Evolutionary conservation across 305 asterid species (phyloP).

Genomic region (Coffea humblotiana): DNA sequence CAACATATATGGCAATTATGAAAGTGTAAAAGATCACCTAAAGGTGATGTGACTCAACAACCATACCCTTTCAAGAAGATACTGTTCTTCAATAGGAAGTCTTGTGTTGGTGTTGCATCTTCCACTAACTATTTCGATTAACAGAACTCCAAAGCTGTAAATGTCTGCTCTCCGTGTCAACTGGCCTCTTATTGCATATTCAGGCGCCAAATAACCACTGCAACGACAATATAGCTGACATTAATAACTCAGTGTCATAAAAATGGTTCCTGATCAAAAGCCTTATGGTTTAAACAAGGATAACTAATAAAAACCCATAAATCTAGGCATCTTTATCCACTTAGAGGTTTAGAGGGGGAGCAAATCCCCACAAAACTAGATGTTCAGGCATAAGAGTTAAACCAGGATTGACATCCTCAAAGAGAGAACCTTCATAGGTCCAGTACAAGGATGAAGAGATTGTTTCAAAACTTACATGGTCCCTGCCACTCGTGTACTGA

Average conservation of each 20-base stretch:
- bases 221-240: constrained; percentile 16
- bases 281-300: neutral
- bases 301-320: neutral
- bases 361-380: neutral
- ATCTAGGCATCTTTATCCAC: no score
- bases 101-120: constrained; percentile 79
- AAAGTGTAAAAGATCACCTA: neutral
- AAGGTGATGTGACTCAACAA: neutral
- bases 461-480: constrained; percentile 62
- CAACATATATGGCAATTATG: neutral
- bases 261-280: neutral
- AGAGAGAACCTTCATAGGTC: neutral
- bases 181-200: constrained; percentile 88
- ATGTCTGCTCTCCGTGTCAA: constrained; percentile 81
- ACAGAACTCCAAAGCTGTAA: constrained; percentile 93
- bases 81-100: constrained; percentile 74
- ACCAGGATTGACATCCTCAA: neutral
- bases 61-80: constrained; percentile 84
- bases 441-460: neutral
- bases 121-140: constrained; percentile 88
- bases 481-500: constrained; percentile 98
- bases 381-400: neutral
- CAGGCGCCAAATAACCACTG: constrained; percentile 99
- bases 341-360: no score
- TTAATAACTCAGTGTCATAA: neutral